Base-by-base conservation (phyloP, 129 eudicot species). In the Ambrosia trifida region DNA sequence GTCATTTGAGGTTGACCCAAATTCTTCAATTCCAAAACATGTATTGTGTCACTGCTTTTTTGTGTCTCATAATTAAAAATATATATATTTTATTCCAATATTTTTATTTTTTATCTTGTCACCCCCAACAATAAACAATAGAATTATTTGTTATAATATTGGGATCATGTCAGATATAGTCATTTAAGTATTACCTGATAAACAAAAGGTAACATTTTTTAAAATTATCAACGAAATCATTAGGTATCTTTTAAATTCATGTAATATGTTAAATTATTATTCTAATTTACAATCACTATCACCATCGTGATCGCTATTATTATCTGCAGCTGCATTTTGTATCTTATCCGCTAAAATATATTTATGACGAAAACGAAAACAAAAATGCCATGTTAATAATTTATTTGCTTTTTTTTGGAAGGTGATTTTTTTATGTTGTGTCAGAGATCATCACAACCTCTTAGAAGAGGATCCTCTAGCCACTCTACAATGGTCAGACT, bases 1-100 rank as follows among this genome's bases (percentile, higher is more conserved):
- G 58, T 60, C 12, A 77, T 40, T 69, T 49, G 72, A 77, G 72
- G 81, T 32, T 69, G 76, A 70, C 76, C 43, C 19, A 53, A 56
- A 53, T 40, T 75, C 66, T 51, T 65, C 10, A 56, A 70, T 46
- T 60, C 32, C 66, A 62, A 70, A n/a, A 77, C 81, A 77, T 50
- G 76, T 24, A 24, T 69, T 77, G 81, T 70, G 76, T 50, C n/a
- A 24, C 24, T 77, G 81, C 18, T 77, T 77, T 77, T 61, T 24
- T 38, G 18, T 77, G 76, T 77, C 64, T 69, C 40, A 14, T 1
- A 56, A 56, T 56, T 56, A 10, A 35, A 35, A 35, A 3, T 3
- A 19, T 19, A 9, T 18, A 2, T 54, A 54, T 8, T 18, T 20
- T 54, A 17, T 7, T 54, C 10, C 5, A 3, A 19, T 1, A 5